Evolutionary conservation across 2,329 filamentous ascomycete species (phyloP).

Genomic region (Eutypa lata): DNA sequence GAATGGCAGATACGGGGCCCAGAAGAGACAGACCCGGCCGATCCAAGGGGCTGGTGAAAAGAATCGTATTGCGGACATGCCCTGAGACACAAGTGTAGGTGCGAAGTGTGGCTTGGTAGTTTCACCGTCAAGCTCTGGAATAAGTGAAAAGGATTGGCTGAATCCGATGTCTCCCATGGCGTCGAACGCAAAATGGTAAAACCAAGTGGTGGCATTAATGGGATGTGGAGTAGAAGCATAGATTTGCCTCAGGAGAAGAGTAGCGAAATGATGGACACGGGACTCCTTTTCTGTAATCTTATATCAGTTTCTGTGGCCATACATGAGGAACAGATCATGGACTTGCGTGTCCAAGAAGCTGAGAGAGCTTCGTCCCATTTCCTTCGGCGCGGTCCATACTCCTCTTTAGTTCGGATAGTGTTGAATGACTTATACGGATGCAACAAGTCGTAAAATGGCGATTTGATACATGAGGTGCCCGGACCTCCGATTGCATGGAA

Average conservation of each 20-base stretch:
- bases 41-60: constrained; percentile 11
- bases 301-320: neutral
- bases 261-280: constrained; percentile 2
- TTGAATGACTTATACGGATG: constrained; percentile 7
- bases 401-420: constrained; percentile 8
- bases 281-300: constrained; percentile 3
- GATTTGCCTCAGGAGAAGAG: constrained; percentile 1
- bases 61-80: constrained; percentile 5
- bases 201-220: constrained; percentile 8
- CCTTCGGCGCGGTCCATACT: constrained; percentile 9
- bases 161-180: constrained; percentile 8
- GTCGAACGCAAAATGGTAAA: constrained; percentile 12
- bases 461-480: constrained; percentile 10
- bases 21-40: neutral
- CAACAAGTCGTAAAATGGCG: constrained; percentile 10
- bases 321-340: neutral
- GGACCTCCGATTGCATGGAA: constrained; percentile 4
- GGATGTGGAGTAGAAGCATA: neutral
- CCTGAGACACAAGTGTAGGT: neutral
- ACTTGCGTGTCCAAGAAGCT: neutral
- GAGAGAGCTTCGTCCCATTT: constrained; percentile 13
- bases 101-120: constrained; percentile 1
- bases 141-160: constrained; percentile 4
- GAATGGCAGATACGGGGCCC: constrained; percentile 5
- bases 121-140: neutral